These are phyloP conservation scores for Sporothrix variecibatus DNA, from an alignment of 2,329 filamentous ascomycete species.

Conservation along the genomic window DNA sequence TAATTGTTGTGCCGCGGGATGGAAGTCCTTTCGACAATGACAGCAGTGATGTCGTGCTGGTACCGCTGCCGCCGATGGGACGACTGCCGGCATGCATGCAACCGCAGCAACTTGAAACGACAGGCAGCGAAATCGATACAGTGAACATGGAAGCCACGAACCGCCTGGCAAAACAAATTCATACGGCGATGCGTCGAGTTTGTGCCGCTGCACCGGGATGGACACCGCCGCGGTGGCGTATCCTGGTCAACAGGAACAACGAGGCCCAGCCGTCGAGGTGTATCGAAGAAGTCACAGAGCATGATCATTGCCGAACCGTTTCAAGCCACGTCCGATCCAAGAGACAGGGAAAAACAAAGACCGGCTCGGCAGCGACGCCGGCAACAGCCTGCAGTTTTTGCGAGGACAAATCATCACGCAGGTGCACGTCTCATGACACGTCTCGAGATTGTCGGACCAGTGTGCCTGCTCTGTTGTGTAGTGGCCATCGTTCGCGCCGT, in stretches of 20 bases:
- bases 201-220: slow-evolving; percentile 33
- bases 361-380: too few species aligned
- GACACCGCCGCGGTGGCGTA: slow-evolving; percentile 43
- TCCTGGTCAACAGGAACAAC: slow-evolving; percentile 36
- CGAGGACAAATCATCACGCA: neutral
- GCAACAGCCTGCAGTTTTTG: neutral
- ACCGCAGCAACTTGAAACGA: neutral
- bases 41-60: slow-evolving; percentile 35
- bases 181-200: slow-evolving; percentile 25
- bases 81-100: neutral
- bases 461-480: neutral
- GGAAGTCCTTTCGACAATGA: slow-evolving; percentile 37
- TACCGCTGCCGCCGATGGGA: slow-evolving; percentile 22
- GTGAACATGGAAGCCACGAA: slow-evolving; percentile 32
- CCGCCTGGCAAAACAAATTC: slow-evolving; percentile 41
- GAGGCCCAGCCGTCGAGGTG: neutral
- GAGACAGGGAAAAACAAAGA: neutral
- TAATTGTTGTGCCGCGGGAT: slow-evolving; percentile 48
- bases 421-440: neutral
- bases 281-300: too few species aligned
- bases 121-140: neutral
- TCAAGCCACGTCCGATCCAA: neutral
- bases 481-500: neutral
- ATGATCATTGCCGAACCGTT: neutral
- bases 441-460: neutral